Conservation (phyloP, 148 eudicot genomes). For the Heliamphora exappendiculata region DNA sequence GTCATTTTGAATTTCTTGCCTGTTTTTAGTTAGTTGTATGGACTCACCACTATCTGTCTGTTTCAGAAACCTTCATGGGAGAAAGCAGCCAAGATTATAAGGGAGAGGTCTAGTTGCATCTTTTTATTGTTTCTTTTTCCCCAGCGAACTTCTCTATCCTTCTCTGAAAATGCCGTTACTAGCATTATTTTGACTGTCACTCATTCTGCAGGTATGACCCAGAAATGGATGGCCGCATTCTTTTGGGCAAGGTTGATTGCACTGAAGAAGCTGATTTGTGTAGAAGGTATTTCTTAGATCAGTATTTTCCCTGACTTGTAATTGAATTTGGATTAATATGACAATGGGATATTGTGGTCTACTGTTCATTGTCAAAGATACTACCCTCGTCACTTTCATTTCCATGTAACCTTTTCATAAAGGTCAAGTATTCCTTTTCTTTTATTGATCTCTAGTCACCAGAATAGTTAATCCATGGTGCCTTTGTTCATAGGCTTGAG, state of each 20-base stretch:
- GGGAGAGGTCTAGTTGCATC: conserved; percentile 46
- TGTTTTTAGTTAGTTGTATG: neutral
- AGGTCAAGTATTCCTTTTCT: neutral
- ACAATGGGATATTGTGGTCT: neutral
- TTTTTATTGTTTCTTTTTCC: neutral
- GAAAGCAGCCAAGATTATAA: conserved; percentile 69
- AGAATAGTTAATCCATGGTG: neutral
- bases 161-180: conserved; percentile 13
- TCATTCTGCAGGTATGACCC: conserved; percentile 65
- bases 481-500: neutral
- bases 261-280: conserved; percentile 76
- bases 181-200: conserved; percentile 22
- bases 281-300: conserved; percentile 42
- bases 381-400: neutral
- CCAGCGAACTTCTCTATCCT: neutral
- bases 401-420: neutral
- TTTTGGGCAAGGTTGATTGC: conserved; percentile 91
- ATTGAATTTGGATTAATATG: neutral
- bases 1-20: neutral
- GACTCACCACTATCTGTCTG: neutral
- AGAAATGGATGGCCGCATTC: conserved; percentile 89
- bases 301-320: neutral
- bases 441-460: neutral
- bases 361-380: conserved; percentile 2
- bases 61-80: conserved; percentile 97